These are phyloP conservation scores for Sesbania bispinosa DNA, from an alignment of 306 rosid species.

Conservation along the genomic window DNA sequence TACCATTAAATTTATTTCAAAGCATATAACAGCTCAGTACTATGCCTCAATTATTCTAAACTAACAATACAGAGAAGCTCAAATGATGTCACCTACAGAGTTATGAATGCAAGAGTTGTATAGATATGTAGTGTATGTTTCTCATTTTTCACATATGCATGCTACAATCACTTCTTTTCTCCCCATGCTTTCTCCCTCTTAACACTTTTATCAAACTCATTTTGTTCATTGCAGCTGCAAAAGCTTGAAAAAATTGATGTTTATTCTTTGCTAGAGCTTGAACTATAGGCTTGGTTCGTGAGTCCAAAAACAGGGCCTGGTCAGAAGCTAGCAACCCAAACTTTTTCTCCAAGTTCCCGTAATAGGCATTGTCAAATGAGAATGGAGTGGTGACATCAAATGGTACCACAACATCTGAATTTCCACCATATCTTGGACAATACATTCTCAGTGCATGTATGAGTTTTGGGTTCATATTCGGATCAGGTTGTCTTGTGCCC, in stretches of 20 bases:
- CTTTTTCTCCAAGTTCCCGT: constrained; percentile 58
- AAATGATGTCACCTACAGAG: no score
- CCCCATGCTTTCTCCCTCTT: constrained; percentile 70
- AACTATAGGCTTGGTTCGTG: constrained; percentile 55
- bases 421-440: constrained; percentile 77
- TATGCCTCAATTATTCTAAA: no score
- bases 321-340: constrained; percentile 78
- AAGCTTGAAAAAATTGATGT: constrained; percentile 65
- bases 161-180: constrained; percentile 63
- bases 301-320: constrained; percentile 66
- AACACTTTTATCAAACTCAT: constrained; percentile 67
- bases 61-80: no score
- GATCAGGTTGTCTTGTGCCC: constrained; percentile 65
- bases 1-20: no score
- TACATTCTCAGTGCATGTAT: constrained; percentile 59
- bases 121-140: neutral
- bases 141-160: constrained; percentile 29
- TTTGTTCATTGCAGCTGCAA: constrained; percentile 75
- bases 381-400: constrained; percentile 86
- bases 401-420: constrained; percentile 62
- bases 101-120: constrained; percentile 28
- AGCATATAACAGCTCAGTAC: no score
- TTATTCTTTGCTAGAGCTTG: constrained; percentile 65
- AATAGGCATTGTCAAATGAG: constrained; percentile 78
- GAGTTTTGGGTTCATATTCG: constrained; percentile 56